phyloP scores from a whole-genome alignment of 169 alveolate species.

The Plasmodium yoelii region DNA sequence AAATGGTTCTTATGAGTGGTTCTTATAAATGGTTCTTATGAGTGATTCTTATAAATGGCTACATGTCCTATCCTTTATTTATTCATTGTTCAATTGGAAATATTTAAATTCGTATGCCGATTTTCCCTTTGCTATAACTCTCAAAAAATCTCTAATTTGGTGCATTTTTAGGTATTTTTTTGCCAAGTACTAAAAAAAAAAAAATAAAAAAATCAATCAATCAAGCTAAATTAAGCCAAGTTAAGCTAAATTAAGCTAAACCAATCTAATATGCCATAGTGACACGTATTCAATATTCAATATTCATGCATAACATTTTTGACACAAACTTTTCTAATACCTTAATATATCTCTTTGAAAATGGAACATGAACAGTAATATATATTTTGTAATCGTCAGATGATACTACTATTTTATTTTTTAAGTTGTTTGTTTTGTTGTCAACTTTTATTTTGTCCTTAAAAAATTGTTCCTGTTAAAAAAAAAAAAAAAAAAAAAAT shows the following conservation, averaged over 20 bases:
- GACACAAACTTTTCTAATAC: conserved; percentile 55
- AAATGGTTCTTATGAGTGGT: too few relatives aligned
- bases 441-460: conserved; percentile 95
- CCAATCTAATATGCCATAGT: too few relatives aligned
- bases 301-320: not conserved
- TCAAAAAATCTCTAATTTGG: conserved; percentile 97
- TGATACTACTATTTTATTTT: conserved; percentile 91
- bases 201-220: not conserved
- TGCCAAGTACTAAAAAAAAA: conserved; percentile 93
- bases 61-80: too few relatives aligned
- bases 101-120: conserved; percentile 94
- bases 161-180: conserved; percentile 98
- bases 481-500: conserved; percentile 47
- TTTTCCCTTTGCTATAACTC: conserved; percentile 96
- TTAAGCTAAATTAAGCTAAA: too few relatives aligned
- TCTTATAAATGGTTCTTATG: too few relatives aligned
- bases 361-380: conserved; percentile 95
- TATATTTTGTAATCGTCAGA: conserved; percentile 93
- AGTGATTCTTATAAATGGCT: too few relatives aligned
- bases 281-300: too few relatives aligned
- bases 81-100: conserved; percentile 94
- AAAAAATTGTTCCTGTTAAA: conserved; percentile 93
- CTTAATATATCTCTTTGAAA: conserved; percentile 97
- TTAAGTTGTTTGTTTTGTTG: conserved; percentile 97
- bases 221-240: too few relatives aligned